Evolutionary conservation across 2,329 filamentous ascomycete species (phyloP), one percentile per base, ranked within the genome.

Genomic region (Blastomyces emzantsi): DNA sequence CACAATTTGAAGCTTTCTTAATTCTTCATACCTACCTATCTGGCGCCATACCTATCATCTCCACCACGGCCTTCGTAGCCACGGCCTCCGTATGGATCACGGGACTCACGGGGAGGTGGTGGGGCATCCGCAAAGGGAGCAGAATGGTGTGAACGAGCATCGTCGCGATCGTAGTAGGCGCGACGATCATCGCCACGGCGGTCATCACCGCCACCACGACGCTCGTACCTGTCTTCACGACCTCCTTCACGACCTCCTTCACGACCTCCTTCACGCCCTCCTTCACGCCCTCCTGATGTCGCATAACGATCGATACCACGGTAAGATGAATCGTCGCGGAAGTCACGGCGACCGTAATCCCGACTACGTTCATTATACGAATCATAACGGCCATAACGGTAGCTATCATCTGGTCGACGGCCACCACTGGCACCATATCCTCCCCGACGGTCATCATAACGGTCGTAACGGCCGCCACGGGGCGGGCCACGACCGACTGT

Each of bases 241-340:
- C 25, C 49, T 52, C 49, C 49, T 28, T 52, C 47, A 49, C 47
- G 47, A 2, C 47, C 47, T 67, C 82, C 81, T 63, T 80, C 79
- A 65, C 79, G 74, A 70, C 78, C 78, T 65, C 78, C 77, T 64
- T 77, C 70, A 55, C 76, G 70, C 66, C 82, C 81, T 64, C 80
- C 78, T 64, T 79, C 74, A 1, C 49, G 49, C 5, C 49, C 49
- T 25, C 60, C 63, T 52, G 71, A 71, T 47, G 70, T 83, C 68
- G 83, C 82, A 75, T 85, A 85, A 59, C 81, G 79, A 66, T 86
- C 83, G 65, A 86, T 83, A 61, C 81, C 81, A 43, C 72, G 71
- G 61, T 76, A 66, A 71, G 74, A 66, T 57, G 67, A 65, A 7
- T 70, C 68, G 55, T 70, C 69, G 43, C 68, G 67, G 58, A 66